Percentiles rank a stretch among this genome's conserved stretches.
Conservation (phyloP, 2,329 filamentous ascomycete species). For the Geosmithia putterillii region DNA sequence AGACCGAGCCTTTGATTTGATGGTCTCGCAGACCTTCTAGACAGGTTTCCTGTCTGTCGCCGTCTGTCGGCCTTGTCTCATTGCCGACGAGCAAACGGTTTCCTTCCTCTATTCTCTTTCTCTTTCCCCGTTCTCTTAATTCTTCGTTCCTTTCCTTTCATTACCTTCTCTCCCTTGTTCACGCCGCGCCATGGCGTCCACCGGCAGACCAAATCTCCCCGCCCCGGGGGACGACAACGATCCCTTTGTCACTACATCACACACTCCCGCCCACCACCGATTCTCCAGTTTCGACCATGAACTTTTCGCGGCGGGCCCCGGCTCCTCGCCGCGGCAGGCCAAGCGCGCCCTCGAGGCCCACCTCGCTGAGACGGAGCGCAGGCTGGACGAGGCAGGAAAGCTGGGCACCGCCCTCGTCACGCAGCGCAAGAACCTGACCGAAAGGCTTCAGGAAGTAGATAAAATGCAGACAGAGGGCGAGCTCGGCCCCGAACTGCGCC, state of each 20-base stretch:
- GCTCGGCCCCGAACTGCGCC: slow-evolving; percentile 69
- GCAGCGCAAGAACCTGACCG: slow-evolving; percentile 72
- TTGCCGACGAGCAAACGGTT: not conserved
- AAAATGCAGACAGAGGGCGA: slow-evolving; percentile 64
- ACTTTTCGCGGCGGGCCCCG: slow-evolving; percentile 64
- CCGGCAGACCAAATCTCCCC: slow-evolving; percentile 26
- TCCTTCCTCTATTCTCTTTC: not conserved
- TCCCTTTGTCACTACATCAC: slow-evolving; percentile 41
- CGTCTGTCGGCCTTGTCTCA: slow-evolving; percentile 7
- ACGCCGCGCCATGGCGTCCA: slow-evolving; percentile 27
- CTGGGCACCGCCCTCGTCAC: slow-evolving; percentile 78
- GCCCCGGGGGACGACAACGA: slow-evolving; percentile 13
- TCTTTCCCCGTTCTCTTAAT: not conserved
- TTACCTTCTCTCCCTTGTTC: not conserved
- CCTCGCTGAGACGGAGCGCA: slow-evolving; percentile 80
- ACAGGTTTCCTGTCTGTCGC: slow-evolving; percentile 10
- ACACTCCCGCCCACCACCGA: slow-evolving; percentile 42
- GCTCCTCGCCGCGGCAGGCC: slow-evolving; percentile 70
- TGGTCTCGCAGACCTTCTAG: slow-evolving; percentile 9
- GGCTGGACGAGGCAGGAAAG: slow-evolving; percentile 82
- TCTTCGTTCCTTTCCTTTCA: not conserved
- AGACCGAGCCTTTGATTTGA: slow-evolving; percentile 6
- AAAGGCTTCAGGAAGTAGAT: slow-evolving; percentile 76
- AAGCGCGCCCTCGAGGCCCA: slow-evolving; percentile 85
- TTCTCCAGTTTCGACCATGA: slow-evolving; percentile 77